Evolutionary conservation across 192 early-diverging fungal genomes (phyloP).

Genomic region (Geosiphon pyriformis): DNA sequence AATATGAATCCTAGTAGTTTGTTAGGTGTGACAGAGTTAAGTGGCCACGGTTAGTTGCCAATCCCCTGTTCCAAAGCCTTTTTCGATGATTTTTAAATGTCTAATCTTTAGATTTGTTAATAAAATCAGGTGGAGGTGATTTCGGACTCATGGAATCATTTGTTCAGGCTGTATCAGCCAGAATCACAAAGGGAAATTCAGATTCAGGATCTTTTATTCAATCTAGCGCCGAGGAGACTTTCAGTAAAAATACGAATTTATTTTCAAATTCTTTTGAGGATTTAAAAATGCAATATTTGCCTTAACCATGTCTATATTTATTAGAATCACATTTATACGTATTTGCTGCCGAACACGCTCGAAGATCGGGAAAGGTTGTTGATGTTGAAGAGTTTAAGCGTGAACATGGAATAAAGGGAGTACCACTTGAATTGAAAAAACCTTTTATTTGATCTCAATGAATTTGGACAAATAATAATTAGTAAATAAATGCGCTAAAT

Average conservation of each 20-base stretch:
- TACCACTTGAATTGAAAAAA: too few species aligned
- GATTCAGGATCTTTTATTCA: too few species aligned
- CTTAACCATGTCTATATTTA: neutral
- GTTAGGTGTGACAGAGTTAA: neutral
- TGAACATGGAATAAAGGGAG: neutral
- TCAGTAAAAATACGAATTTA: too few species aligned
- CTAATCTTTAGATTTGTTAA: neutral
- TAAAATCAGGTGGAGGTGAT: slow-evolving; percentile 17
- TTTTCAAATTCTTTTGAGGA: too few species aligned
- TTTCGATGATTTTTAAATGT: neutral
- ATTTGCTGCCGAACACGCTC: slow-evolving; percentile 30
- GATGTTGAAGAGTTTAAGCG: slow-evolving; percentile 7
- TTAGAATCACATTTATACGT: slow-evolving; percentile 29
- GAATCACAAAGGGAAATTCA: too few species aligned
- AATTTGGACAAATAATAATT: too few species aligned
- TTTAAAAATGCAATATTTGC: too few species aligned
- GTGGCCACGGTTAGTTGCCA: slow-evolving; percentile 13
- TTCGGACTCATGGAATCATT: slow-evolving; percentile 15
- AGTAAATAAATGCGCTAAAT: too few species aligned
- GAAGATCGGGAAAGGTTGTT: slow-evolving; percentile 18
- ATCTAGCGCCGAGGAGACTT: slow-evolving; percentile 12
- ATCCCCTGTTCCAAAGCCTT: too few species aligned
- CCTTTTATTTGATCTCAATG: too few species aligned
- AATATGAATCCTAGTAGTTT: neutral
- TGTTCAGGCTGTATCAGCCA: slow-evolving; percentile 2